Conservation (phyloP, 305 asterid species). For the Striga hermonthica region DNA sequence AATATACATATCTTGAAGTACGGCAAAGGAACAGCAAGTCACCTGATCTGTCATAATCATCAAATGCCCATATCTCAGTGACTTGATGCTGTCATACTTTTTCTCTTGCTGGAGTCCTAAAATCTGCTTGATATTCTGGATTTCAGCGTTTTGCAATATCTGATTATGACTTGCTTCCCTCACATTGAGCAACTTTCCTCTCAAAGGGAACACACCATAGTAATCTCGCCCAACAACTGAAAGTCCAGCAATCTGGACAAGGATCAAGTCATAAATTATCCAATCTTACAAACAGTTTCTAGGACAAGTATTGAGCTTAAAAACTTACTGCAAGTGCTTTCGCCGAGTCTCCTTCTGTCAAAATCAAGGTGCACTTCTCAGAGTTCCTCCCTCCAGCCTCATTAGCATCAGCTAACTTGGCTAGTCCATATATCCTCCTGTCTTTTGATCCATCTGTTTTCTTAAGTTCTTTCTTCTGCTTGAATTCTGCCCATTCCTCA, state of each 20-base stretch:
- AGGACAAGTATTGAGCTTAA: neutral
- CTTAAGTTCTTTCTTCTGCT: slow-evolving; percentile 80
- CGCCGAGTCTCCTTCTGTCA: slow-evolving; percentile 99
- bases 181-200: slow-evolving; percentile 95
- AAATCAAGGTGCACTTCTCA: slow-evolving; percentile 81
- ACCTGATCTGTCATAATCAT: slow-evolving; percentile 99
- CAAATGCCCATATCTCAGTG: slow-evolving; percentile 88
- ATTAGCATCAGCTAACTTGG: slow-evolving; percentile 84
- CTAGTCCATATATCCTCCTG: slow-evolving; percentile 54
- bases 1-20: neutral
- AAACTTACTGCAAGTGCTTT: slow-evolving; percentile 91
- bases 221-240: slow-evolving; percentile 75
- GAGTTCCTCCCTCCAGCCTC: slow-evolving; percentile 85
- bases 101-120: slow-evolving; percentile 91
- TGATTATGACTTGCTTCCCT: slow-evolving; percentile 89
- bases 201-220: slow-evolving; percentile 88
- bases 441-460: slow-evolving; percentile 87
- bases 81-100: slow-evolving; percentile 65
- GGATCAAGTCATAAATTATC: slow-evolving; percentile 19
- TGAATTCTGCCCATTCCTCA: slow-evolving; percentile 91
- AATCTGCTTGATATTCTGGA: slow-evolving; percentile 77
- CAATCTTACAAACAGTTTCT: neutral
- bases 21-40: slow-evolving; percentile 9
- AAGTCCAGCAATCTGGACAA: slow-evolving; percentile 80
- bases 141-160: slow-evolving; percentile 77